phyloP scores from a whole-genome alignment of 2,329 filamentous ascomycete genomes.

The Neofusicoccum kwambonambiense region DNA sequence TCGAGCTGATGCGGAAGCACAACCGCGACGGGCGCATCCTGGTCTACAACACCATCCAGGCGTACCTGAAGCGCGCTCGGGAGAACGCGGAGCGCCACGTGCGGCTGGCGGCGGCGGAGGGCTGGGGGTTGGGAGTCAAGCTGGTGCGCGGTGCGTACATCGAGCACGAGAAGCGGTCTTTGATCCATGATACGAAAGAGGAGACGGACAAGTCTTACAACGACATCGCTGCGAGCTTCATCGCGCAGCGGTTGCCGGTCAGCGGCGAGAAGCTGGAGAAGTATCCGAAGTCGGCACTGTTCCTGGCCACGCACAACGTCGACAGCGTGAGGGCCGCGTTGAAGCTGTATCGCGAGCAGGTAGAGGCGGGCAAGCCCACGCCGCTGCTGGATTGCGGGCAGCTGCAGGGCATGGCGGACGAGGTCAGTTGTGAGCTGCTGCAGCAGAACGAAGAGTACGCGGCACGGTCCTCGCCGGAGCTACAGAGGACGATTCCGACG shows the following conservation, averaged over 20 bases:
- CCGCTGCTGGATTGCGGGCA: slow-evolving; percentile 64
- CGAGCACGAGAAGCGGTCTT: slow-evolving; percentile 45
- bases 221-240: slow-evolving; percentile 59
- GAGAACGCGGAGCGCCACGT: slow-evolving; percentile 47
- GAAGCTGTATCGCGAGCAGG: slow-evolving; percentile 44
- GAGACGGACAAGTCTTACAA: slow-evolving; percentile 66
- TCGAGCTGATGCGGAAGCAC: slow-evolving; percentile 53
- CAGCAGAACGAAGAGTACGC: not conserved
- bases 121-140: slow-evolving; percentile 56
- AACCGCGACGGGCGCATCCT: slow-evolving; percentile 69
- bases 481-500: not conserved
- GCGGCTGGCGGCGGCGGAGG: slow-evolving; percentile 44
- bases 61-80: slow-evolving; percentile 53
- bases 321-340: slow-evolving; percentile 58
- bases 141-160: slow-evolving; percentile 60
- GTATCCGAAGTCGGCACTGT: slow-evolving; percentile 54
- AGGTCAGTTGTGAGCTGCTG: slow-evolving; percentile 62
- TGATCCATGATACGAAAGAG: slow-evolving; percentile 56
- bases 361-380: slow-evolving; percentile 41
- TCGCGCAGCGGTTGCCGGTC: slow-evolving; percentile 36
- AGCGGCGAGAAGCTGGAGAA: not conserved
- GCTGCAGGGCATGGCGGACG: slow-evolving; percentile 93
- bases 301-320: slow-evolving; percentile 81
- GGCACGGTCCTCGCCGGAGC: slow-evolving; percentile 25
- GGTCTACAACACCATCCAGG: slow-evolving; percentile 67